Conservation (phyloP, 2,329 filamentous ascomycete genomes). For the Sphaerulina vaccinii region DNA sequence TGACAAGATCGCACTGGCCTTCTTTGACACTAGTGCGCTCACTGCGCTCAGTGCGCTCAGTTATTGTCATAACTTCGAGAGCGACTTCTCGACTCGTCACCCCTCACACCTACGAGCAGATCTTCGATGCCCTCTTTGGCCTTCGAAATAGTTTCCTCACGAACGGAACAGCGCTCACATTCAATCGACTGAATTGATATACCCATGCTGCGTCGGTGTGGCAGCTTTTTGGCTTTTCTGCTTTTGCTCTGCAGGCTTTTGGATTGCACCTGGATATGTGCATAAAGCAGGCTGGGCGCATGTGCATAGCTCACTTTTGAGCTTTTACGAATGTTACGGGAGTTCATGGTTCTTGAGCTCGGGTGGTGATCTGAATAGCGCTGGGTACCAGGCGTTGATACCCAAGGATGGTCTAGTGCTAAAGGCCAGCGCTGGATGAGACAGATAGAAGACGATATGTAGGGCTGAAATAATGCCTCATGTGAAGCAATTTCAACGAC, state of each 20-base stretch:
- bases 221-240: background rate
- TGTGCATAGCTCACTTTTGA: background rate
- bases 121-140: background rate
- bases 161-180: background rate
- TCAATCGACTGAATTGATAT: background rate
- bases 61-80: background rate
- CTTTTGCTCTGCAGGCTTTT: background rate
- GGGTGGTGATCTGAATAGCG: background rate
- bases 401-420: background rate
- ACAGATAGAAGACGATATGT: background rate
- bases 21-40: too few species aligned
- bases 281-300: background rate
- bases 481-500: background rate
- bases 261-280: background rate
- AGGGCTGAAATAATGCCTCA: background rate
- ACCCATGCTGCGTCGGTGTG: background rate
- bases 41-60: too few species aligned
- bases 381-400: background rate
- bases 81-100: background rate
- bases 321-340: background rate
- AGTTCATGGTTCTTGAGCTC: background rate
- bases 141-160: background rate
- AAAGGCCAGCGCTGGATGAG: background rate
- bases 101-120: background rate
- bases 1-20: too few species aligned